Evolutionary conservation across 2,329 filamentous ascomycete genomes (phyloP).

Genomic region (Conoideocrella luteorostrata): DNA sequence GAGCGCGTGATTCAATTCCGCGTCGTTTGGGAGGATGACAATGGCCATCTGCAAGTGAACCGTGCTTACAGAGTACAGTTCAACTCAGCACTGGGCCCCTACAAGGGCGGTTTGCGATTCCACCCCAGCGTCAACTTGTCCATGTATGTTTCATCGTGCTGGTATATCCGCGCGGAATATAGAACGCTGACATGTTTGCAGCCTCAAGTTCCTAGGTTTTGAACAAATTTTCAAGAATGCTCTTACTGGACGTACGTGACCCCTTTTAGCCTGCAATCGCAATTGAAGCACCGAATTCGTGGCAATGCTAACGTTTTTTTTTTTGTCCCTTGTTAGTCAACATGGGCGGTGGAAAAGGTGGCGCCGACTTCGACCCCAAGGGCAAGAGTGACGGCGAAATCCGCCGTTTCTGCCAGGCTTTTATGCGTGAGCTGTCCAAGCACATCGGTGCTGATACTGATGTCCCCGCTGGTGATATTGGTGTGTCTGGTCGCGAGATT

Average conservation of each 20-base stretch:
- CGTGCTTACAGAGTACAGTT: constrained; percentile 95
- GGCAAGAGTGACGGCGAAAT: constrained; percentile 97
- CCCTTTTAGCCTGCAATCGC: no score
- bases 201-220: constrained; percentile 94
- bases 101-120: constrained; percentile 95
- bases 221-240: constrained; percentile 99
- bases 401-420: constrained; percentile 89
- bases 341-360: constrained; percentile 97
- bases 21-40: constrained; percentile 94
- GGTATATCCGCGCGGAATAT: no score
- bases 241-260: constrained; percentile 74
- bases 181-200: no score
- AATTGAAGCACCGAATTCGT: no score
- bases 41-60: constrained; percentile 84
- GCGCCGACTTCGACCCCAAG: constrained; percentile 98
- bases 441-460: constrained; percentile 96
- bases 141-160: constrained; percentile 34
- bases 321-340: no score
- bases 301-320: constrained; percentile 13
- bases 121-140: constrained; percentile 81
- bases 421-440: constrained; percentile 93
- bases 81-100: constrained; percentile 94
- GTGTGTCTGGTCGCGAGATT: constrained; percentile 85
- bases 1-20: constrained; percentile 97
- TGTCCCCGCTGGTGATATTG: constrained; percentile 95